Conservation (phyloP, 2,329 filamentous ascomycete genomes). For the Cercospora beticola region DNA sequence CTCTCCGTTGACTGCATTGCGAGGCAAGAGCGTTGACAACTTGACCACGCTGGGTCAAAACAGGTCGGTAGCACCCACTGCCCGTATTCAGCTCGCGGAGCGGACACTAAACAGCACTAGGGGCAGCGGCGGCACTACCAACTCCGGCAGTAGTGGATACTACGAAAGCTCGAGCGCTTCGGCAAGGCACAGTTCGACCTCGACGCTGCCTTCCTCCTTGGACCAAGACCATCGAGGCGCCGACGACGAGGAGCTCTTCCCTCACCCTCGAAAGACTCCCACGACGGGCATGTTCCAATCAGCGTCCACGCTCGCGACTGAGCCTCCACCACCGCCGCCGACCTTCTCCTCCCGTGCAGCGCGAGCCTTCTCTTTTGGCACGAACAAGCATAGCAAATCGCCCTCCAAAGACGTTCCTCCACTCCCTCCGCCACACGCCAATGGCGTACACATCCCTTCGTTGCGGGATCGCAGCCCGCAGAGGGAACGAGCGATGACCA, state of each 20-base stretch:
- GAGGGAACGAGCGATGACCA: slow-evolving; percentile 45
- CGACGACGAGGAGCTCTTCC: slow-evolving; percentile 39
- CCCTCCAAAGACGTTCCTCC: slow-evolving; percentile 25
- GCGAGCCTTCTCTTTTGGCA: slow-evolving; percentile 56
- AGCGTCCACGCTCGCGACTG: slow-evolving; percentile 41
- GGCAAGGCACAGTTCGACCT: slow-evolving; percentile 55
- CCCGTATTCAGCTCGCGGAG: slow-evolving; percentile 13
- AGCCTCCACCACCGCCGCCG: slow-evolving; percentile 36
- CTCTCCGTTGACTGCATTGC: slow-evolving; percentile 37
- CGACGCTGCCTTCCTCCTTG: slow-evolving; percentile 56
- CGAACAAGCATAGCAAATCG: slow-evolving; percentile 36
- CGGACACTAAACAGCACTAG: slow-evolving; percentile 41
- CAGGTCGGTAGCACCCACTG: slow-evolving; percentile 23
- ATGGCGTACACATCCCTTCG: not conserved
- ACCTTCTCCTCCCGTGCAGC: slow-evolving; percentile 45
- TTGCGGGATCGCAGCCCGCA: slow-evolving; percentile 23
- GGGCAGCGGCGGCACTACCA: slow-evolving; percentile 51
- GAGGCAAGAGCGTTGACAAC: slow-evolving; percentile 38
- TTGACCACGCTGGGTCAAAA: slow-evolving; percentile 26
- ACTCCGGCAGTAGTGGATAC: slow-evolving; percentile 48
- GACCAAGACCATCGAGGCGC: slow-evolving; percentile 42
- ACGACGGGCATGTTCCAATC: slow-evolving; percentile 44
- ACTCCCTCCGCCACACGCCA: slow-evolving; percentile 21
- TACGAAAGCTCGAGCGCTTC: slow-evolving; percentile 46
- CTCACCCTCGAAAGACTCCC: slow-evolving; percentile 37